Evolutionary conservation across 805 yeast species (phyloP).

Genomic region (Kregervanrija delftensis): DNA sequence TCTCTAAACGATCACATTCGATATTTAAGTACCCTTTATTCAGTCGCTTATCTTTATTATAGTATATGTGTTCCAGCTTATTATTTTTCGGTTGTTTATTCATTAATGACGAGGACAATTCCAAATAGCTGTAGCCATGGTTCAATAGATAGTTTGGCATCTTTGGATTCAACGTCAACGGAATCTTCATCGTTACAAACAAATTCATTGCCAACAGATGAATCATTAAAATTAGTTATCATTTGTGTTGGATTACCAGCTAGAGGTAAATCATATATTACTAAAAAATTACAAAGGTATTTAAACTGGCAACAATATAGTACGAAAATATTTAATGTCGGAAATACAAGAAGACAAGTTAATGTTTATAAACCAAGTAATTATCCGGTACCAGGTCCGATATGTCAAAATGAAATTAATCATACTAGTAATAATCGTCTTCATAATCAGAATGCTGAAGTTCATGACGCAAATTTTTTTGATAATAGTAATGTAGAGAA

Average conservation of each 20-base stretch:
- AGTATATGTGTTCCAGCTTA: no score
- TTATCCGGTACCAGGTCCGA: conserved; percentile 31
- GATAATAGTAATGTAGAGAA: conserved; percentile 38
- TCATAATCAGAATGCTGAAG: no score
- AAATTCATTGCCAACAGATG: conserved; percentile 8
- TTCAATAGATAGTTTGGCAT: no score
- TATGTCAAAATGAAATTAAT: conserved; percentile 2
- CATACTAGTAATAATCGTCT: conserved; percentile 14
- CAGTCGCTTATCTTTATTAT: no score
- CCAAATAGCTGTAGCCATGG: no score
- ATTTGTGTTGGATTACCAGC: conserved; percentile 77
- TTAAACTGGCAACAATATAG: conserved; percentile 55
- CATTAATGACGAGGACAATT: no score
- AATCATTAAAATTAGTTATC: conserved; percentile 46
- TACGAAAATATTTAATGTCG: conserved; percentile 67
- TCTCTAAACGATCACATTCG: no score
- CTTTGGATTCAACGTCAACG: no score
- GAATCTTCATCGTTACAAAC: no score
- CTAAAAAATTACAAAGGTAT: conserved; percentile 55
- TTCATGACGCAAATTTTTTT: conserved; percentile 35
- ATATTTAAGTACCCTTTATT: no score
- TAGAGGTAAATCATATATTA: conserved; percentile 66
- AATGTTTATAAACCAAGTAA: conserved; percentile 33
- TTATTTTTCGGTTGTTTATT: no score
- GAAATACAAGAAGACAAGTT: conserved; percentile 59